These are phyloP conservation scores for Tetracladium setigerum DNA, from an alignment of 495 filamentous ascomycete species.

Conservation along the genomic window DNA sequence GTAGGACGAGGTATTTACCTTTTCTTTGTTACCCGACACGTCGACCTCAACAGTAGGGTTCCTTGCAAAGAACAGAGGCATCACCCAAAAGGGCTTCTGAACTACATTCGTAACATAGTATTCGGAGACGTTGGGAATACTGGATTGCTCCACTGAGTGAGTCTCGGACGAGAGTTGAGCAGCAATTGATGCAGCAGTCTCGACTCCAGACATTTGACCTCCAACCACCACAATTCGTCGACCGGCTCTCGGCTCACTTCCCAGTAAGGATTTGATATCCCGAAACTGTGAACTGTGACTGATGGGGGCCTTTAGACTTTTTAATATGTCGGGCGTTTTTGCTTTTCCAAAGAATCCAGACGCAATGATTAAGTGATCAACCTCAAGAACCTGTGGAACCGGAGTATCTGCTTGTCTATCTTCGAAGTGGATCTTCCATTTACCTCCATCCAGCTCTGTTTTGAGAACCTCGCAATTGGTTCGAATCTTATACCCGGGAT, in stretches of 20 bases:
- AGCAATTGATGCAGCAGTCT: constrained; percentile 66
- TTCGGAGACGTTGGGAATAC: constrained; percentile 18
- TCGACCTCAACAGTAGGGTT: constrained; percentile 14
- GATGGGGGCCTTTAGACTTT: constrained; percentile 18
- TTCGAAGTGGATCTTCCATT: constrained; percentile 50
- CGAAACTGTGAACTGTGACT: constrained; percentile 55
- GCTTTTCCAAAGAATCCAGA: constrained; percentile 70
- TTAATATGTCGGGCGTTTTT: constrained; percentile 38
- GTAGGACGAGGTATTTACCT: neutral
- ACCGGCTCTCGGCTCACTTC: constrained; percentile 10
- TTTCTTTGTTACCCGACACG: neutral
- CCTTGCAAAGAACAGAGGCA: constrained; percentile 56
- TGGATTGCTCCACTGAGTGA: constrained; percentile 30
- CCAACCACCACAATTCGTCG: constrained; percentile 71
- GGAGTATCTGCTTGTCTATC: constrained; percentile 17
- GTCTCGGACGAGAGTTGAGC: constrained; percentile 54
- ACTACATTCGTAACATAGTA: constrained; percentile 47
- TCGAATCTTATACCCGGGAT: constrained; percentile 20
- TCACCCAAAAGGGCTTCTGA: constrained; percentile 62
- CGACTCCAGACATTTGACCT: constrained; percentile 76
- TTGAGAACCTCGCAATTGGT: constrained; percentile 7
- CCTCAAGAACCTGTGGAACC: constrained; percentile 24
- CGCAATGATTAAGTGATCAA: constrained; percentile 68
- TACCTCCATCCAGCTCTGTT: constrained; percentile 5
- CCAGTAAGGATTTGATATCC: constrained; percentile 28